Base-by-base conservation (phyloP, 2,329 filamentous ascomycete species). In the Phaeosphaeriaceae sp. region DNA sequence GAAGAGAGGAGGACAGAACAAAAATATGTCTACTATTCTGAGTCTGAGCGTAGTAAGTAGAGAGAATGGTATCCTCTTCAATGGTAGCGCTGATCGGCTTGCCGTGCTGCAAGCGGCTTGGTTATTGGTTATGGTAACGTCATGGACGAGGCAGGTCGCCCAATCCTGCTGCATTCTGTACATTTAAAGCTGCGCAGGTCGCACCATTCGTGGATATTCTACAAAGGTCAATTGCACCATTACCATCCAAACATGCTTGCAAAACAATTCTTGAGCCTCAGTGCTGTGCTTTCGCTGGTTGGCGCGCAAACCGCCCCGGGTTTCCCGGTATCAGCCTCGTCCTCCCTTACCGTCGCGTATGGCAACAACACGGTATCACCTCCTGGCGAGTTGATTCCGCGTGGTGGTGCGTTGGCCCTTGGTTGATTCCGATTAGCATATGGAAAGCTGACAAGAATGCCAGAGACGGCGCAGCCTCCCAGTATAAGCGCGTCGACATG, bases 341-440 rank as follows among this genome's bases (percentile, higher is more conserved):
- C 54, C 9, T 44, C 56, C 20, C 54, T 78, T 20, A 63, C 59
- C 7, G 63, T 76, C 3, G 62, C 60, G 2, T 77, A 69, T 64
- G 73, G 69, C n/a, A 66, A 63, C 36, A 76, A 75, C 48, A 67
- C 63, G 24, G 66, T 77, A 2, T 69, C 66, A 50, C 73, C 73
- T n/a, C 57, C 70, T 13, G 75, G 75, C 44, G 70, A 77, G 48
- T 51, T 69, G 33, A 65, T 77, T 27, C 70, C 75, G 7, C 66
- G 73, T 40, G 54, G 65, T 57, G 71, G 75, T 77, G 65, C 44
- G 63, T 56, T 51, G 21, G 4, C 11, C 33, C 31, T 6, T n/a
- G 19, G 5, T 31, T 27, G 1, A 33, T 40, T 17, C n/a, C 17
- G 36, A 40, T 4, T 6, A 5, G 36, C 11, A 40, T 17, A 3